Conservation (phyloP, 768 basidiomycete genomes). For the Megacollybia marginata region DNA sequence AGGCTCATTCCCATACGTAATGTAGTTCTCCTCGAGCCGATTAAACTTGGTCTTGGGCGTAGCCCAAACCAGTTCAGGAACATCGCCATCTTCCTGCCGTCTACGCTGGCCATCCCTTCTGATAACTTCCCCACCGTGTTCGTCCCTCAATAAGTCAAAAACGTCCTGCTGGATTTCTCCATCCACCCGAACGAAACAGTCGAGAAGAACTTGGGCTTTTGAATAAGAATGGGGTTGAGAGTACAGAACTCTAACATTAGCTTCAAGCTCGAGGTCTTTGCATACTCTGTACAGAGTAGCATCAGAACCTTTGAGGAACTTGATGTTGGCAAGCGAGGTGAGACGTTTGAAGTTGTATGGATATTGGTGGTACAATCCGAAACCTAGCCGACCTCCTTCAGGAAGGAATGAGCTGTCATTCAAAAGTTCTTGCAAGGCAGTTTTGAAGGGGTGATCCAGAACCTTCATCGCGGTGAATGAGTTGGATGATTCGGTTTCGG, state of each 20-base stretch:
- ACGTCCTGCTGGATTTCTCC: not conserved
- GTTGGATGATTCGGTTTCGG: not conserved
- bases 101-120: not conserved
- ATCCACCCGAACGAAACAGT: not conserved
- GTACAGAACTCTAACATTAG: too few relatives aligned
- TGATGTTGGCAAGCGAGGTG: too few relatives aligned
- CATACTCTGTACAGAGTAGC: too few relatives aligned
- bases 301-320: constrained; percentile 2
- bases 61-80: not conserved
- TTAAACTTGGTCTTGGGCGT: not conserved
- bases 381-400: constrained; percentile 11
- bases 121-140: not conserved
- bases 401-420: constrained; percentile 3
- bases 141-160: not conserved
- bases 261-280: too few relatives aligned
- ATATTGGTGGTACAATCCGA: not conserved
- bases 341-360: not conserved
- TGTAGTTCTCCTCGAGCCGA: not conserved
- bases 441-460: too few relatives aligned
- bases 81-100: not conserved
- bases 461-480: too few relatives aligned
- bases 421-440: constrained; percentile 14
- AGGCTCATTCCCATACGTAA: not conserved
- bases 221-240: not conserved
- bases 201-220: not conserved